Conservation (phyloP, 176 grass and related monocot species). For the Panicum miliaceum region DNA sequence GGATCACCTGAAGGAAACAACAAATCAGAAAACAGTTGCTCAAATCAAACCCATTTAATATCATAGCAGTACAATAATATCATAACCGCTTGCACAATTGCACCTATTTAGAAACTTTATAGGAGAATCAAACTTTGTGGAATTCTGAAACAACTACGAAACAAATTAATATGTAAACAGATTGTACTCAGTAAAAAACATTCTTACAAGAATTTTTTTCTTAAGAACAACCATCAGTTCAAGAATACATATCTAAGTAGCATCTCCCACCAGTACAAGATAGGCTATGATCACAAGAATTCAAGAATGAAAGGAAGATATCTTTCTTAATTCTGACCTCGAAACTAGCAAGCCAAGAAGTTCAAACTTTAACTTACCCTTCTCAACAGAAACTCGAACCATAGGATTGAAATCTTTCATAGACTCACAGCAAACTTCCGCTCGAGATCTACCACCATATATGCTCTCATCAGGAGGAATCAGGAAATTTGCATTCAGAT, state of each 20-base stretch:
- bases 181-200: slow-evolving; percentile 12
- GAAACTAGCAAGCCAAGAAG: slow-evolving; percentile 24
- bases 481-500: slow-evolving; percentile 77
- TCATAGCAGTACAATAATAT: not conserved
- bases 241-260: slow-evolving; percentile 1
- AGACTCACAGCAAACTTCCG: slow-evolving; percentile 72
- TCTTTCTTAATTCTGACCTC: not conserved
- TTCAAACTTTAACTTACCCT: slow-evolving; percentile 52
- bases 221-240: not conserved
- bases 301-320: not conserved
- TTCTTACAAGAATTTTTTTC: not conserved
- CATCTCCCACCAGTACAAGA: not conserved
- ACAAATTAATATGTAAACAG: not conserved
- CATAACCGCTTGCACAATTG: not conserved
- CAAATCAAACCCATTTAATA: not conserved
- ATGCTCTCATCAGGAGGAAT: slow-evolving; percentile 72
- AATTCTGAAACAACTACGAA: slow-evolving; percentile 4
- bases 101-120: not conserved
- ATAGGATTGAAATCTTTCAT: slow-evolving; percentile 96
- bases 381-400: slow-evolving; percentile 70
- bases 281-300: not conserved
- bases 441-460: slow-evolving; percentile 69
- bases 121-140: not conserved
- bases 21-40: slow-evolving; percentile 1
- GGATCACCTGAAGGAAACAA: slow-evolving; percentile 72